Evolutionary conservation across 2,329 filamentous ascomycete genomes (phyloP).

Genomic region (Aureobasidium subglaciale): DNA sequence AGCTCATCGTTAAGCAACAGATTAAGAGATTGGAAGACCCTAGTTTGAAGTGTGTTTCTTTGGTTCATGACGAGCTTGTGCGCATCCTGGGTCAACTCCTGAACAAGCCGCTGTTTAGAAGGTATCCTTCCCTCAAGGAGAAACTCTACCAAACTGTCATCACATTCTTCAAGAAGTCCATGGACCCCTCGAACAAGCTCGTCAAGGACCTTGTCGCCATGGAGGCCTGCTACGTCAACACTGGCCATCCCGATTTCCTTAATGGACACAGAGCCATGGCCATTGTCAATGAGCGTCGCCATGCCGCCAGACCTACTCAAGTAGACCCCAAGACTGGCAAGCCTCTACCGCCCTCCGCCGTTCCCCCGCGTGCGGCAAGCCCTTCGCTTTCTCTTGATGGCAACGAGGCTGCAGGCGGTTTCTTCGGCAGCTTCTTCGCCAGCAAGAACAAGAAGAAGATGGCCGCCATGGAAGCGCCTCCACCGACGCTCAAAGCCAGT

Average conservation of each 20-base stretch:
- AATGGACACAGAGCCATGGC: conserved; percentile 97
- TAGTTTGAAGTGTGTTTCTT: conserved; percentile 90
- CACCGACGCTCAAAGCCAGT: conserved; percentile 86
- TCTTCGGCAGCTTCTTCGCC: conserved; percentile 98
- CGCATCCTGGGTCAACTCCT: conserved; percentile 88
- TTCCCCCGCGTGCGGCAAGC: conserved; percentile 66
- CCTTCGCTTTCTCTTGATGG: conserved; percentile 59
- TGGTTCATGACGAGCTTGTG: conserved; percentile 96
- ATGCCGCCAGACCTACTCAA: conserved; percentile 74
- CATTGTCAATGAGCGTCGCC: conserved; percentile 90
- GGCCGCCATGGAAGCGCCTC: conserved; percentile 96
- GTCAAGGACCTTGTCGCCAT: conserved; percentile 88
- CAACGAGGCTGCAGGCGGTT: conserved; percentile 52
- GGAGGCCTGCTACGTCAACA: conserved; percentile 98
- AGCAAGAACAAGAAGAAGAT: conserved; percentile 99
- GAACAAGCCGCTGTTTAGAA: conserved; percentile 79
- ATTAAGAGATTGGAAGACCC: conserved; percentile 95
- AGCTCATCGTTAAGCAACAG: conserved; percentile 96
- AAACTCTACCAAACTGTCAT: conserved; percentile 94
- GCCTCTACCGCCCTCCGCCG: conserved; percentile 60
- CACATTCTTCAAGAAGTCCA: conserved; percentile 92
- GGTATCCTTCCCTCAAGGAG: conserved; percentile 93
- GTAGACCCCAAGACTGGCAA: conserved; percentile 99
- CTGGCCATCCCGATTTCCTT: conserved; percentile 93
- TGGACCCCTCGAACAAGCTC: conserved; percentile 97